Conservation (phyloP, 164 flowering plant species). For the Euptelea pleiosperma region DNA sequence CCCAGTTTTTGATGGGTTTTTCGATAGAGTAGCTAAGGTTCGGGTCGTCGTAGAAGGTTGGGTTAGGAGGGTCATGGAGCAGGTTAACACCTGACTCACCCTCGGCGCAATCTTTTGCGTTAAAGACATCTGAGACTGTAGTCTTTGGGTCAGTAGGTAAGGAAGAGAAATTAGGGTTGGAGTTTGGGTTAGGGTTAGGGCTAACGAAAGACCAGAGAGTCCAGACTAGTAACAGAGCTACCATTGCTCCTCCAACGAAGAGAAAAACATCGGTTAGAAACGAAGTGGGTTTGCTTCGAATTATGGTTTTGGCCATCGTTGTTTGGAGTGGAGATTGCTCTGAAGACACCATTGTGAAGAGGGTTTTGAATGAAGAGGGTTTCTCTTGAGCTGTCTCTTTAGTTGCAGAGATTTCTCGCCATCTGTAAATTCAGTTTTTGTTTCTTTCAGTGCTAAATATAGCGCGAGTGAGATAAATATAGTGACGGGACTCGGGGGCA, state of each 20-base stretch:
- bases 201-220: slow-evolving; percentile 34
- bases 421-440: too few relatives aligned
- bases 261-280: slow-evolving; percentile 31
- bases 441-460: too few relatives aligned
- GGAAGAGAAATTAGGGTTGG: not conserved
- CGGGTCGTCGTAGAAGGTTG: slow-evolving; percentile 47
- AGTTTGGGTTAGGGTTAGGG: slow-evolving; percentile 21
- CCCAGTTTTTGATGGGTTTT: slow-evolving; percentile 31
- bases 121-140: not conserved
- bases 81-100: slow-evolving; percentile 15
- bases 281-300: slow-evolving; percentile 10
- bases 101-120: not conserved
- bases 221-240: slow-evolving; percentile 50
- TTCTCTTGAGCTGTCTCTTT: too few relatives aligned
- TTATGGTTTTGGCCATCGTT: slow-evolving; percentile 1
- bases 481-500: too few relatives aligned
- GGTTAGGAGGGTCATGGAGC: slow-evolving; percentile 18
- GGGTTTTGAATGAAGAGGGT: too few relatives aligned
- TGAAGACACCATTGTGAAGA: too few relatives aligned
- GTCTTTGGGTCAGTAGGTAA: not conserved
- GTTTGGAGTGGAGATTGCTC: too few relatives aligned
- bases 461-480: too few relatives aligned
- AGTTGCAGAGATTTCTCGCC: too few relatives aligned
- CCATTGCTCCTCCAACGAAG: slow-evolving; percentile 42
- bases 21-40: slow-evolving; percentile 32